phyloP scores from a whole-genome alignment of 352 stramenopile genomes.

The Peronospora farinosa region DNA sequence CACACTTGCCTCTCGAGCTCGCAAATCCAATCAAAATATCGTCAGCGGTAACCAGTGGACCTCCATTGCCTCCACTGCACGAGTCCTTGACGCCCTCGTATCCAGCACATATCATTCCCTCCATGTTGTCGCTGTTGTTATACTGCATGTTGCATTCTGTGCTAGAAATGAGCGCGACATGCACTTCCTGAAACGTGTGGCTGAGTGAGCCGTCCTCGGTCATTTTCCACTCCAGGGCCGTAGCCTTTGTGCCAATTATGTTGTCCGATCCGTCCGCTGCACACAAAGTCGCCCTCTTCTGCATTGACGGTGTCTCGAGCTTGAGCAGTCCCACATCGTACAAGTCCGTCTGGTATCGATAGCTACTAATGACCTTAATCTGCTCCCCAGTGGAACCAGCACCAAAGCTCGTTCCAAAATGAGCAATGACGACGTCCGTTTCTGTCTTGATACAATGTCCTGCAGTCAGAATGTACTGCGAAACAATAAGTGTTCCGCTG shows the following conservation, averaged over 20 bases:
- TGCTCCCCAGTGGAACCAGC: conserved; percentile 11
- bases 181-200: conserved; percentile 37
- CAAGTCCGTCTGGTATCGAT: conserved; percentile 21
- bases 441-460: conserved; percentile 59
- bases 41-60: conserved; percentile 38
- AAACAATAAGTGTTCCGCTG: conserved; percentile 47
- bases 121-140: conserved; percentile 45
- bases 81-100: conserved; percentile 39
- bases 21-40: conserved; percentile 49
- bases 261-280: conserved; percentile 41
- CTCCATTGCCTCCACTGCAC: conserved; percentile 61
- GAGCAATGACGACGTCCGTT: conserved; percentile 30
- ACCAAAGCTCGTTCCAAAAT: conserved; percentile 16
- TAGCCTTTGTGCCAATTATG: conserved; percentile 37
- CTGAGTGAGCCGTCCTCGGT: conserved; percentile 32
- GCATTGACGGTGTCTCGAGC: conserved; percentile 15
- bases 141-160: conserved; percentile 48
- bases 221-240: conserved; percentile 46
- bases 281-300: conserved; percentile 32
- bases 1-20: conserved; percentile 52
- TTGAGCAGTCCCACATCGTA: conserved; percentile 29
- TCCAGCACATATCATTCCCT: conserved; percentile 57
- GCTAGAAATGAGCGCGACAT: conserved; percentile 48
- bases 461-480: conserved; percentile 57
- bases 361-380: conserved; percentile 24